Evolutionary conservation across 306 rosid genomes (phyloP), one percentile per base, ranked within the genome.

Genomic region (Prunus mume): DNA sequence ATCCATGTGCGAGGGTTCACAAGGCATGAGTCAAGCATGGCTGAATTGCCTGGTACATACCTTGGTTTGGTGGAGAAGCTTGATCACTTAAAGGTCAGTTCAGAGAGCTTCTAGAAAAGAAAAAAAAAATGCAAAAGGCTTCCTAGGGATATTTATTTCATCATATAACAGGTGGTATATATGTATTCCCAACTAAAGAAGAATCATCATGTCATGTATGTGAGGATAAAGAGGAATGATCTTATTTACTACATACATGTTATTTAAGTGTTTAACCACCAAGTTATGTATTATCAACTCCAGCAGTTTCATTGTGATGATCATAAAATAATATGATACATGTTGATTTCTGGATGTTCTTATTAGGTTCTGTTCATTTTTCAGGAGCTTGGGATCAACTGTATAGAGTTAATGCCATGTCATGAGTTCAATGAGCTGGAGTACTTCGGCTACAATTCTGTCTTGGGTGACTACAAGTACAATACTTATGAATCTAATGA

Each of bases 371-470:
- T 74, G 30, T 81, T 83, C 79, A 25, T 84, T 81, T 86, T 85
- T 77, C 87, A 95, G 98, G 98, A 92, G 68, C 93, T 95, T 82
- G 98, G 98, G 77, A 78, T 95, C 74, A 92, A 95, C 83, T 95
- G 98, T 83, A 66, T 95, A 76, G 98, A 95, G 84, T 84, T 95
- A 83, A 89, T 95, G 98, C 98, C 98, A 69, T 92, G 96, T 65
- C 96, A 95, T 38, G 98, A 89, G 86, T 95, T 92, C 91, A 95
- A 95, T 74, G 98, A 95, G 88, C 85, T 92, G 83, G 98, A 95
- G 77, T 81, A 89, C 85, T 92, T 47, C 75, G 76, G 96, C 90
- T 88, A 95, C 90, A 92, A 92, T 77, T 80, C 97, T 83, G 89
- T 84, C 79, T 82, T 79, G 82, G 97, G 97, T 69, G 97, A 95